phyloP scores from a whole-genome alignment of 345 rosid genomes.

The Citrus australasica region DNA sequence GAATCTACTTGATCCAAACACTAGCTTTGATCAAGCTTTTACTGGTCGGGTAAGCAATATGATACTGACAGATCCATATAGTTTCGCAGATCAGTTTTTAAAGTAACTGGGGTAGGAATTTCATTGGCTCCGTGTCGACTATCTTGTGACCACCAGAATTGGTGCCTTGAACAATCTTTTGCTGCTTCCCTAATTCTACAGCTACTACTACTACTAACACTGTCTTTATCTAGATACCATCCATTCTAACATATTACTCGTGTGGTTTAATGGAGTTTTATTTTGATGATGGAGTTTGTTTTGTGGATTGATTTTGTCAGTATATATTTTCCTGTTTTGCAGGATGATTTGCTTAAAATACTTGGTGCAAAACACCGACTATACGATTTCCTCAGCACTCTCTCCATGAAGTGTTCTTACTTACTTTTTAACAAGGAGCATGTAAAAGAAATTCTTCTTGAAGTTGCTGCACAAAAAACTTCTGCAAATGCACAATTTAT shows the following conservation, averaged over 20 bases:
- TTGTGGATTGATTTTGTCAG: not conserved
- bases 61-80: conserved; percentile 2
- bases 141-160: not conserved
- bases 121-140: not conserved
- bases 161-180: not conserved
- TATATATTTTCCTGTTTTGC: conserved; percentile 28
- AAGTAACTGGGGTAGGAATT: not conserved
- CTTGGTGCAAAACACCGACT: conserved; percentile 87
- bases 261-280: not conserved
- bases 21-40: conserved; percentile 56
- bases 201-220: not conserved
- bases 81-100: not conserved
- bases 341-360: conserved; percentile 89
- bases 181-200: not conserved
- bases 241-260: not conserved
- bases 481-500: conserved; percentile 45
- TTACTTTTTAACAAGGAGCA: conserved; percentile 84
- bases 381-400: conserved; percentile 75
- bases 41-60: conserved; percentile 58
- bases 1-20: conserved; percentile 67
- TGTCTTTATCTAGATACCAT: not conserved
- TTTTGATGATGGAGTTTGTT: not conserved
- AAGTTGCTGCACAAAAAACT: conserved; percentile 58
- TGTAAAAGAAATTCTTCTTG: conserved; percentile 73
- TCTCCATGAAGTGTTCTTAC: conserved; percentile 86